phyloP scores from a whole-genome alignment of 352 stramenopile species.

The Globisporangium spiculum region DNA sequence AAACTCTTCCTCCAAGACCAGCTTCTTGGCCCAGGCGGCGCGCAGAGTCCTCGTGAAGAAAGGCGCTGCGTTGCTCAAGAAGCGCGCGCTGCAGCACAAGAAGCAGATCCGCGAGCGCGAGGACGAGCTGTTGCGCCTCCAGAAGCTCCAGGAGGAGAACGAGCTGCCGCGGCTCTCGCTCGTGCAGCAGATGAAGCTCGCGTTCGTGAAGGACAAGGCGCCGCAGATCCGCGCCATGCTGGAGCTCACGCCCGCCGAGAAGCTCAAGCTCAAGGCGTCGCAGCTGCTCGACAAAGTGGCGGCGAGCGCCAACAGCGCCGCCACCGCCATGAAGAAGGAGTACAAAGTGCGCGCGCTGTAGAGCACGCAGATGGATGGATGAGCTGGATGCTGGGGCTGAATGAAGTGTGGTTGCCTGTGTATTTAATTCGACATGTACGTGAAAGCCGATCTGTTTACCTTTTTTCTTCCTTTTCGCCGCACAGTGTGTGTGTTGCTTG shows the following conservation, averaged over 20 bases:
- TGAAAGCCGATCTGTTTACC: slow-evolving; percentile 4
- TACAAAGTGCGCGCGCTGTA: slow-evolving; percentile 62
- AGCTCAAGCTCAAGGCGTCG: slow-evolving; percentile 34
- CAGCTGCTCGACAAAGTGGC: slow-evolving; percentile 44
- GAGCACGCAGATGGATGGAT: too few species aligned
- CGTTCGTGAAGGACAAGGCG: slow-evolving; percentile 45
- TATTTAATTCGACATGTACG: slow-evolving; percentile 2
- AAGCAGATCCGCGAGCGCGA: slow-evolving; percentile 53
- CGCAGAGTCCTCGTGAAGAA: slow-evolving; percentile 51
- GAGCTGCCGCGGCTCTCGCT: slow-evolving; percentile 37
- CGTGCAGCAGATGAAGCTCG: slow-evolving; percentile 44
- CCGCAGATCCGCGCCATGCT: slow-evolving; percentile 50
- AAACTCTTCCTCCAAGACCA: background rate
- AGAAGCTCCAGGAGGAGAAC: slow-evolving; percentile 36
- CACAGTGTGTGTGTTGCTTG: too few species aligned
- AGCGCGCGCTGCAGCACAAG: slow-evolving; percentile 35
- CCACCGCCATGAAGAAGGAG: slow-evolving; percentile 57
- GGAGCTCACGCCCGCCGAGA: slow-evolving; percentile 55
- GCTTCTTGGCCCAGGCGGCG: slow-evolving; percentile 26
- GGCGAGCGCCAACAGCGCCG: slow-evolving; percentile 29
- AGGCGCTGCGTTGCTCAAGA: slow-evolving; percentile 35
- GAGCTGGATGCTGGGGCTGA: background rate
- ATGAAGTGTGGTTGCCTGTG: background rate
- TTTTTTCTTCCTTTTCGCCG: background rate
- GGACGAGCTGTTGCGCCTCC: slow-evolving; percentile 42